phyloP scores from a whole-genome alignment of 2,329 filamentous ascomycete species.

The Paecilomyces variotii region DNA sequence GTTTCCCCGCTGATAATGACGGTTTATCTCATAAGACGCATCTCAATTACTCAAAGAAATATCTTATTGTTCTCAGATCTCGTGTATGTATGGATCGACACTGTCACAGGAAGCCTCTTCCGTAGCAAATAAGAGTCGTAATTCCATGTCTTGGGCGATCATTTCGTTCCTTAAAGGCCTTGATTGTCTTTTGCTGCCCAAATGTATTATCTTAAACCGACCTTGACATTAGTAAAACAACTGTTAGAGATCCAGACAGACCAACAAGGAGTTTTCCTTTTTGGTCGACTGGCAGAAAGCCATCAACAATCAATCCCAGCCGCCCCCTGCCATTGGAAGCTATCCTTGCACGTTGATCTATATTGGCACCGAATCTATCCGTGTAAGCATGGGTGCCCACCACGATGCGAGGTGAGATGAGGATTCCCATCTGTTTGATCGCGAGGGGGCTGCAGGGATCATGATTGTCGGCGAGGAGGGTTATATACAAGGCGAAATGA shows the following conservation, averaged over 20 bases:
- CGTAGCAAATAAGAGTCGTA: not conserved
- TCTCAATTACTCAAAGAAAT: not conserved
- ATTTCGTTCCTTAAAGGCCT: not conserved
- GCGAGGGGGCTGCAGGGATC: not conserved
- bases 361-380: not conserved
- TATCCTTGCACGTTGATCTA: not conserved
- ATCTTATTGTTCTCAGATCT: not conserved
- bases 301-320: not conserved
- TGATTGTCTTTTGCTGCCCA: not conserved
- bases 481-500: not conserved
- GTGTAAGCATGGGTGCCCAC: not conserved
- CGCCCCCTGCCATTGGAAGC: not conserved
- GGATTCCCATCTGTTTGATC: not conserved
- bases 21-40: not conserved
- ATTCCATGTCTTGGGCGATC: not conserved
- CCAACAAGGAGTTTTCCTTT: too few species aligned
- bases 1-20: too few species aligned
- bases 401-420: not conserved
- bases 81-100: not conserved
- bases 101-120: not conserved
- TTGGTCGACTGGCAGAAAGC: too few species aligned
- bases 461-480: not conserved
- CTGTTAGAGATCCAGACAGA: too few species aligned
- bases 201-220: not conserved
- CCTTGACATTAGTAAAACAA: not conserved